A percentile compares a stretch with the other conserved stretches of the same genome.
phyloP scores from a whole-genome alignment of 202 grass and related monocot genomes.

The Schoenoplectus tabernaemontani region DNA sequence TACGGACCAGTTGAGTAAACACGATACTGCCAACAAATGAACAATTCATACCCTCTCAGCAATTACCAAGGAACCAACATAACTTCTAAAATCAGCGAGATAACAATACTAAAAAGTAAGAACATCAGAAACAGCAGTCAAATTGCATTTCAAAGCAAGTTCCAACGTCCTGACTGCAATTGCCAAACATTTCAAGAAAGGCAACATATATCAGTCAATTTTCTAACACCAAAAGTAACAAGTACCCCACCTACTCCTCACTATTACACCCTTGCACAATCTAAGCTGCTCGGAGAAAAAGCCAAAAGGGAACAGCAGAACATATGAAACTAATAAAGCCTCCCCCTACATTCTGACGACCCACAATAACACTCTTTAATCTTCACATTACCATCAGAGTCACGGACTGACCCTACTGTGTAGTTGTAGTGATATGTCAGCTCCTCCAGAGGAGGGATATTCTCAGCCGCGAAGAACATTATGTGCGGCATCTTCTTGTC shows the following conservation, averaged over 20 bases:
- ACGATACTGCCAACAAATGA: not conserved
- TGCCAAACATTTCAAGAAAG: not conserved
- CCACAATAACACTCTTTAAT: conserved; percentile 45
- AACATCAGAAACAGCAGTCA: not conserved
- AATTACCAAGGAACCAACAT: not conserved
- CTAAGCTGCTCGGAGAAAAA: not conserved
- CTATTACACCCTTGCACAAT: not conserved
- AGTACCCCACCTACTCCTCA: not conserved
- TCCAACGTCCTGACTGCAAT: not conserved
- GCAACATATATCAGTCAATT: not conserved
- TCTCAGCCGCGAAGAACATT: conserved; percentile 74
- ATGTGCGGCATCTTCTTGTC: conserved; percentile 57
- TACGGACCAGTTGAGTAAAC: not conserved
- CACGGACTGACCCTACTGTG: conserved; percentile 31
- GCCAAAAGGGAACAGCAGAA: not conserved
- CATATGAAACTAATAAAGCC: conserved; percentile 39
- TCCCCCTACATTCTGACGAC: conserved; percentile 35
- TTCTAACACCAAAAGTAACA: not conserved
- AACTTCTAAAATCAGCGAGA: not conserved
- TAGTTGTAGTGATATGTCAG: conserved; percentile 71
- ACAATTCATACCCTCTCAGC: not conserved
- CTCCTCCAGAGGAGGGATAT: conserved; percentile 66
- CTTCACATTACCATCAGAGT: conserved; percentile 33
- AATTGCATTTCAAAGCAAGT: not conserved
- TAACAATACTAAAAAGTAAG: not conserved